These are phyloP conservation scores for Inonotus hispidus DNA, from an alignment of 1,284 basidiomycete species.

Conservation along the genomic window DNA sequence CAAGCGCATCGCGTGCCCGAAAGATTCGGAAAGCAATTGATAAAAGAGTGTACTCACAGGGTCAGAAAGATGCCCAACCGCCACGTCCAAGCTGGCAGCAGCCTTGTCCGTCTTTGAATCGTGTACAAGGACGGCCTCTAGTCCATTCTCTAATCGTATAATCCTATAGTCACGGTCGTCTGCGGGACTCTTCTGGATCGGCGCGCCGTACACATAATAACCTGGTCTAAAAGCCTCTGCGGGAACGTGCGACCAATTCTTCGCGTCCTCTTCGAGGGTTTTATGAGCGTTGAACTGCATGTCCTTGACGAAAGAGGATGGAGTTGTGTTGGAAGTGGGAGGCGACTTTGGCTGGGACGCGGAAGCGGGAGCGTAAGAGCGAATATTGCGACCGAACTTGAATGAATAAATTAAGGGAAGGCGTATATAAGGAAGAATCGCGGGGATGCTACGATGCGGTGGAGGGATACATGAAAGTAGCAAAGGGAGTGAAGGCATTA, in stretches of 20 bases:
- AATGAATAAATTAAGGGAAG: background rate
- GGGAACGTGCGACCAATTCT: slow-evolving; percentile 37
- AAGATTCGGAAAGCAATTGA: background rate
- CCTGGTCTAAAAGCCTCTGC: slow-evolving; percentile 30
- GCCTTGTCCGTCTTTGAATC: slow-evolving; percentile 92
- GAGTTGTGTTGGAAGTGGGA: background rate
- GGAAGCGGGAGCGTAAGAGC: background rate
- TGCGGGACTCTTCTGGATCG: slow-evolving; percentile 70
- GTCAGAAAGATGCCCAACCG: slow-evolving; percentile 92
- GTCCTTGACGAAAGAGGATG: slow-evolving; percentile 4
- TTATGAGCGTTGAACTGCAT: background rate
- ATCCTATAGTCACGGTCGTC: slow-evolving; percentile 79
- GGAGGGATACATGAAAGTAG: slow-evolving; percentile 2
- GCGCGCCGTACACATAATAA: slow-evolving; percentile 55
- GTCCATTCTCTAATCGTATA: slow-evolving; percentile 81
- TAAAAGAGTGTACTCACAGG: slow-evolving; percentile 54
- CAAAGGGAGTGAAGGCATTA: background rate
- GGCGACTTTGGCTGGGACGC: background rate
- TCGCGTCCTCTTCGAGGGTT: slow-evolving; percentile 7
- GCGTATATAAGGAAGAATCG: background rate
- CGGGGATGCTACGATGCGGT: background rate
- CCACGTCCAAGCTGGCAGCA: slow-evolving; percentile 92
- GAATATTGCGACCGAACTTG: background rate
- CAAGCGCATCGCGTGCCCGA: too few species aligned
- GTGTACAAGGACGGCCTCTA: slow-evolving; percentile 83